phyloP scores from a whole-genome alignment of 257 asterid species.

The Primulina tabacum region DNA sequence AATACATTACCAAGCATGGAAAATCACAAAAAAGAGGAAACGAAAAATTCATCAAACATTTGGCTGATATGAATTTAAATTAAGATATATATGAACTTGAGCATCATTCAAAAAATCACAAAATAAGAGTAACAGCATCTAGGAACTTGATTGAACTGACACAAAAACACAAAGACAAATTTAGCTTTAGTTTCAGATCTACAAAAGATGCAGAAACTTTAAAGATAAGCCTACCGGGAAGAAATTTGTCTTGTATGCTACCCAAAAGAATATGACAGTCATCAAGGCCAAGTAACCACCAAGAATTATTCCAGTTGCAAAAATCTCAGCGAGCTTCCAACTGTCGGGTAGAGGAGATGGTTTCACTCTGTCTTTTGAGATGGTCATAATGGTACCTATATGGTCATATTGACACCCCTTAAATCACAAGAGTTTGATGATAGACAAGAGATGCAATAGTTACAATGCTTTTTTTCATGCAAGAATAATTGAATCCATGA shows the following conservation, averaged over 20 bases:
- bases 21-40: not conserved
- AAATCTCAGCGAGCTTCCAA: constrained; percentile 94
- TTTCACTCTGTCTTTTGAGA: constrained; percentile 91
- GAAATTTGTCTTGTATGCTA: constrained; percentile 80
- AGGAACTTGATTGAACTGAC: not conserved
- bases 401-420: not conserved
- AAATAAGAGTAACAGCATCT: not conserved
- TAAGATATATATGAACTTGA: not conserved
- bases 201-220: not conserved
- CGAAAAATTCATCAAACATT: not conserved
- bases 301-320: constrained; percentile 83
- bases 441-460: constrained; percentile 10
- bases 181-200: constrained; percentile 5
- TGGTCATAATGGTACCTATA: constrained; percentile 96
- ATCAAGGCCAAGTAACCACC: constrained; percentile 94
- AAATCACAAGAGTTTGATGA: constrained; percentile 11
- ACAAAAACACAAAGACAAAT: not conserved
- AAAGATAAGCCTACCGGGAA: constrained; percentile 61
- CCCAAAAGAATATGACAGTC: constrained; percentile 99
- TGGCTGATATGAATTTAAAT: not conserved
- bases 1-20: not conserved
- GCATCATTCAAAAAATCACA: not conserved
- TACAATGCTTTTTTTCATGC: constrained; percentile 8
- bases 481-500: not conserved
- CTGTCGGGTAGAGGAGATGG: constrained; percentile 99